Base-by-base conservation (phyloP, 2,329 filamentous ascomycete genomes). In the Parafenestella ontariensis region DNA sequence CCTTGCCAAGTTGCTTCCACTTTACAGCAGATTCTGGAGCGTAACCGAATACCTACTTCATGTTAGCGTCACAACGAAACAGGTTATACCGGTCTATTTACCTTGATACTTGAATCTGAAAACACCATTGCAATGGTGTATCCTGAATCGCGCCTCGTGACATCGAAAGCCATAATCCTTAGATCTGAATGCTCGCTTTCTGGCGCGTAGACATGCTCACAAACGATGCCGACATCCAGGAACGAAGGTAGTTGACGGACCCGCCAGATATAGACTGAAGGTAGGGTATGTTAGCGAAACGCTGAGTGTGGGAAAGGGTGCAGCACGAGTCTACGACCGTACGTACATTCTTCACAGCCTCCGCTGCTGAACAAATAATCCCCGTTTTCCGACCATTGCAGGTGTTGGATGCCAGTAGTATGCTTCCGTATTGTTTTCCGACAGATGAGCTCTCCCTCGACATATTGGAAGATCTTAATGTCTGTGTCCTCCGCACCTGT, bases 351-450 rank as follows among this genome's bases (percentile, higher is more conserved):
- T 72, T 97, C 94, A 56, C 87, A 88, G 0, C 93, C 95, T 5
- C 86, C 92, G 66, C 91, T 93, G 61, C 91, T 96, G 71, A 98
- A 90, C 2, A 99, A 83, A 64, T 89, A 89, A 1, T 80, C 74
- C 2, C 88, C 85, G 42, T 85, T 82, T 0, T 74, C 71, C 1
- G 89, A 86, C 91, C 92, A 98, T 55, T 83, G 83, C 1, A 96
- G 79, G 57, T 88, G 84, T 72, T 97, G 94, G 7, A 98, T 85
- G 0, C 94, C 95, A 0, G 92, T 89, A 1, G 87, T 89, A 70
- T 99, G 95, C 49, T 85, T 86, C 61, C 91, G 88, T 18, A 96
- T 75, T 0, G 88, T 86, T 9, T 87, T 84, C 20, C 89, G 69
- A 62, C 86, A 90, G 24, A 73, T 42, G 2, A 76, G 46, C 11